Base-by-base conservation (phyloP, 2,329 filamentous ascomycete genomes). In the Fusarium newnesense region DNA sequence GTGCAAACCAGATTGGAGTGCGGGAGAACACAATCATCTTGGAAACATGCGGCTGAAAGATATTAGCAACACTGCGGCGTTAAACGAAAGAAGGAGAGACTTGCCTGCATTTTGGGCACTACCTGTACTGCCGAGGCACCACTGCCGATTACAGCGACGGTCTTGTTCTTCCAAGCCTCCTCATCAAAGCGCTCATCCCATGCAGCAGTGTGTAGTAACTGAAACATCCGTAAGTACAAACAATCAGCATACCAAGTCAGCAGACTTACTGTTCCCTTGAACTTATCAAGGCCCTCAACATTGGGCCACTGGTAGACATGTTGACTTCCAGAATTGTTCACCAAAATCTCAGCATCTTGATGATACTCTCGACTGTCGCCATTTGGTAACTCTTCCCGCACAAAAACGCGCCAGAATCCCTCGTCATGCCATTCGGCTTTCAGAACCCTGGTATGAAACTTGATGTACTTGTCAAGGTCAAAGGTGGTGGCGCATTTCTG, bases 1-100 rank as follows among this genome's bases (percentile, higher is more conserved):
- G 52, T 5, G 52, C 36, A 4, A 54, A 54, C 52, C 52, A 54
- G 5, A 54, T 4, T 1, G 52, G 36, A 18, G 36, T 54, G 7
- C 52, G 52, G 0, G 52, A 54, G 15, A 54, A 54, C 2, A 54
- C 24, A 26, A 21, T 42, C 52, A 54, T 54, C 21, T 54, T 54
- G 26, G 36, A 28, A 42, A 54, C 36, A 19, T 42, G 19, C 1
- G 36, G 52, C 52, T 54, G 5, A 0, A 0, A 1, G 6, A 42
- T 24, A 4, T 54, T 2, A 54, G 2, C 1, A 15, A 7, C 2
- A 0, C 0, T 4, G 0, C 10, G 0, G 26, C 1, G 13, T 0
- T 19, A 0, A 19, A 1, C 0, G 8, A 0, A 9, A 18, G 10
- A 0, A 2, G 5, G 24, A 4, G n/a, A 1, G 11, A 4, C 30